Conservation (phyloP, 257 asterid genomes). For the Nicotiana sylvestris region DNA sequence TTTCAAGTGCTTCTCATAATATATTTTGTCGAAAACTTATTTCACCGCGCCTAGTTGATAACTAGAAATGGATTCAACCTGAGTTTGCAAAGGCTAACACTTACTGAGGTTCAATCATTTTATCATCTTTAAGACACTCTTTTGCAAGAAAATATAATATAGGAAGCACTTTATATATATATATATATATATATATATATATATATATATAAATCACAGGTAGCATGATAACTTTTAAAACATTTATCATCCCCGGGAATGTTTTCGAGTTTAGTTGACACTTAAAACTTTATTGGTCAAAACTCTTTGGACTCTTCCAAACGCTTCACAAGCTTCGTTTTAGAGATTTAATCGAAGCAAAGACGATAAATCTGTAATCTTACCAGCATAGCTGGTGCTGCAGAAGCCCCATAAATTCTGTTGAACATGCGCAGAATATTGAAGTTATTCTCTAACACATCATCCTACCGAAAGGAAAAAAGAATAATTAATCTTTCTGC, state of each 20-base stretch:
- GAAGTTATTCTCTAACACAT: conserved; percentile 70
- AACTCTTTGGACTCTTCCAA: background rate
- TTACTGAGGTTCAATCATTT: too few relatives aligned
- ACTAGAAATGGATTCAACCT: background rate
- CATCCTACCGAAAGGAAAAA: conserved; percentile 46
- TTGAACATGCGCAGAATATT: conserved; percentile 85
- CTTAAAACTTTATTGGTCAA: background rate
- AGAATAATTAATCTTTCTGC: conserved; percentile 1
- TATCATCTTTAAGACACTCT: too few relatives aligned
- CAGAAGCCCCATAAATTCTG: conserved; percentile 66
- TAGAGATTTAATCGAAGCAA: background rate
- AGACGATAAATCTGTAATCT: conserved; percentile 14
- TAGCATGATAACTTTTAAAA: too few relatives aligned
- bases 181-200: too few relatives aligned
- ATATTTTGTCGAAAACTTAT: background rate
- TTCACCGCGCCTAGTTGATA: background rate
- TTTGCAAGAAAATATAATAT: too few relatives aligned
- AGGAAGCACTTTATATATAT: too few relatives aligned
- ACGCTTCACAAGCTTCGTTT: background rate
- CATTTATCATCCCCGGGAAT: too few relatives aligned
- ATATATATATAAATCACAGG: too few relatives aligned
- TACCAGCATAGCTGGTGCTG: conserved; percentile 81
- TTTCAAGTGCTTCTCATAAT: background rate
- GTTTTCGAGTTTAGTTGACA: too few relatives aligned
- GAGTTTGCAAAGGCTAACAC: background rate